Evolutionary conservation across 805 yeast genomes (phyloP), one percentile per base, ranked within the genome.

Genomic region (Candida glaebosa): DNA sequence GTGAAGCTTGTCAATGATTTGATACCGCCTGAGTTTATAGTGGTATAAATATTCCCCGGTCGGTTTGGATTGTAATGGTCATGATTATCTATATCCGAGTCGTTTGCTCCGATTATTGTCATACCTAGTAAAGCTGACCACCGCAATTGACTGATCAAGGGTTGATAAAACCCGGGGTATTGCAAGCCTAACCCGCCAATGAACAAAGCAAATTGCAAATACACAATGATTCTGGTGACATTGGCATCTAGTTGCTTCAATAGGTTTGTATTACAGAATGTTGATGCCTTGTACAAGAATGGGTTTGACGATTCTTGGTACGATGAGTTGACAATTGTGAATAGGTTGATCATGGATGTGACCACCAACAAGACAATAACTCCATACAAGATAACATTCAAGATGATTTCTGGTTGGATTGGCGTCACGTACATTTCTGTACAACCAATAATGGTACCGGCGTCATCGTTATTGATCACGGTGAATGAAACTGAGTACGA

Each of bases 81-180:
- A 34, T 45, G 42, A 15, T 47, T 45, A 7, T 41, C 40, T 7
- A 62, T 24, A 3, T 63, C 25, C 5, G 38, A 22, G 12, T 24
- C 18, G 15, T 35, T 24, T 5, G 18, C 5, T 5, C 18, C 18
- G 10, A 49, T 38, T 37, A 60, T 48, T 6, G 24, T 20, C 5
- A n/a, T 10, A 3, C 71, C 71, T 42, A 79, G 56, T n/a, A 82
- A 58, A 1, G 80, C 75, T 32, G 75, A 62, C 87, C 87, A 81
- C 14, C 76, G 58, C 15, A 77, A 51, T 12, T 69, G 60, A 2
- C 78, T 64, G 36, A 79, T 56, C 10, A 77, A 54, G 0, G 84
- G 84, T 45, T 74, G 83, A 44, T 71, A 77, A 51, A 76, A 80
- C 0, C 84, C 86, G 0, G 89, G 88, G 49, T 76, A 82, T 18